phyloP scores from a whole-genome alignment of 1,284 basidiomycete genomes.

The Sanguinoderma infundibulare region DNA sequence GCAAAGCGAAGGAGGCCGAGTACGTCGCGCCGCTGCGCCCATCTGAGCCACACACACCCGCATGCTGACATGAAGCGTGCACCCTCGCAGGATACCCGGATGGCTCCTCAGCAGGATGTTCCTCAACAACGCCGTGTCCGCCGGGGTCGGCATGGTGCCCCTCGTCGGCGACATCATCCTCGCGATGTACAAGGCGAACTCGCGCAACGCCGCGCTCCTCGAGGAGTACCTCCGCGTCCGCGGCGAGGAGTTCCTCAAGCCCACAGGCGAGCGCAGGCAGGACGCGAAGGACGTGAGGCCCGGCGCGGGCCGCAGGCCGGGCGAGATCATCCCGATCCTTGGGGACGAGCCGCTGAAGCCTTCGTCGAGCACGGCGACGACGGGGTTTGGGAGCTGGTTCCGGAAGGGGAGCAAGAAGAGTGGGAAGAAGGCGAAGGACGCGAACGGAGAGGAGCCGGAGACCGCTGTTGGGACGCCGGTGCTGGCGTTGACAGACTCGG shows the following conservation, averaged over 20 bases:
- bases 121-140: conserved; percentile 79
- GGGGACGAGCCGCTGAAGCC: conserved; percentile 17
- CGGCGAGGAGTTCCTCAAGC: conserved; percentile 64
- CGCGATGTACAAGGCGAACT: conserved; percentile 87
- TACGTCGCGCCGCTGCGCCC: conserved; percentile 27
- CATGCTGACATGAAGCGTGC: neutral
- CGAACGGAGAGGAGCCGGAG: conserved; percentile 21
- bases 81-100: conserved; percentile 53
- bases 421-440: conserved; percentile 13
- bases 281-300: conserved; percentile 54
- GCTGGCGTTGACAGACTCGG: neutral
- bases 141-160: conserved; percentile 78
- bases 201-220: conserved; percentile 79
- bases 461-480: neutral
- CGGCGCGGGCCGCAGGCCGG: conserved; percentile 48
- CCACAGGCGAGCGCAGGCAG: conserved; percentile 39
- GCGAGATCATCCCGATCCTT: conserved; percentile 37
- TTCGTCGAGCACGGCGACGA: conserved; percentile 13
- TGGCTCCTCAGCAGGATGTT: conserved; percentile 80
- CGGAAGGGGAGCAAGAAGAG: conserved; percentile 29
- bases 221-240: conserved; percentile 75
- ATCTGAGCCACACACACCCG: neutral
- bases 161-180: conserved; percentile 79
- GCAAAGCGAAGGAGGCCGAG: conserved; percentile 77
- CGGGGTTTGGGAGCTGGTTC: conserved; percentile 29